Percentiles rank a stretch among this genome's conserved stretches.
Evolutionary conservation across 2,329 filamentous ascomycete species (phyloP).

Genomic region (Graphilbum fragrans): DNA sequence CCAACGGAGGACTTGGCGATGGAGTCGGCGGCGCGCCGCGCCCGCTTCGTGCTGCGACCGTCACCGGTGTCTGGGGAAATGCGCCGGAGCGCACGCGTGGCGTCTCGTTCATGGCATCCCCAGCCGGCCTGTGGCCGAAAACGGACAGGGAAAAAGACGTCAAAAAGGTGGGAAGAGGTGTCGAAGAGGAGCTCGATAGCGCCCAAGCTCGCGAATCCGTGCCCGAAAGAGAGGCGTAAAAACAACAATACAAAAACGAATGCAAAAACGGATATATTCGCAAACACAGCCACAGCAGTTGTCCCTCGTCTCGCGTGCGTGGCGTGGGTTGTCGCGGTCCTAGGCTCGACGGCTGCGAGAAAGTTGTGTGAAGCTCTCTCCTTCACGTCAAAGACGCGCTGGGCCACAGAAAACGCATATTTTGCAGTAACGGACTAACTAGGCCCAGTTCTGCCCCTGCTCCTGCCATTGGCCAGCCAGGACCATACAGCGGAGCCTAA

Average conservation of each 20-base stretch:
- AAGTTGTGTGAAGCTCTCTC: too few relatives aligned
- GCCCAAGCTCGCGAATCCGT: too few relatives aligned
- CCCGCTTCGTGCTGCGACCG: slow-evolving; percentile 1
- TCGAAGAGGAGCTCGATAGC: not conserved
- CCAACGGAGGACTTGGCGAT: slow-evolving; percentile 11
- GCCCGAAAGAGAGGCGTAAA: too few relatives aligned
- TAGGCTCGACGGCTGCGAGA: too few relatives aligned
- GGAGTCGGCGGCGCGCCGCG: slow-evolving; percentile 11
- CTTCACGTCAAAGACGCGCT: not conserved
- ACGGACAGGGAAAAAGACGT: not conserved
- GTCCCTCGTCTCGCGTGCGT: too few relatives aligned
- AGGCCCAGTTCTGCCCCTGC: not conserved
- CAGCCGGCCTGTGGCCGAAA: not conserved
- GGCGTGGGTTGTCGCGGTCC: too few relatives aligned
- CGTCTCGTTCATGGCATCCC: slow-evolving; percentile 15
- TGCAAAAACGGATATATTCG: too few relatives aligned
- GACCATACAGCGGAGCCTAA: too few relatives aligned
- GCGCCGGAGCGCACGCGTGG: slow-evolving; percentile 14
- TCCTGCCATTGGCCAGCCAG: too few relatives aligned
- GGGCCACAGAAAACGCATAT: not conserved
- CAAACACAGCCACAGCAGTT: too few relatives aligned
- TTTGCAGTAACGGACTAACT: too few relatives aligned
- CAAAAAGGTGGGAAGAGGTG: not conserved
- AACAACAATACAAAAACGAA: too few relatives aligned
- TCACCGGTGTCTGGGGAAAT: slow-evolving; percentile 14